Percentiles rank a stretch among this genome's conserved stretches.
Conservation (phyloP, 805 yeast species). For the Myxozyma sirexii region DNA sequence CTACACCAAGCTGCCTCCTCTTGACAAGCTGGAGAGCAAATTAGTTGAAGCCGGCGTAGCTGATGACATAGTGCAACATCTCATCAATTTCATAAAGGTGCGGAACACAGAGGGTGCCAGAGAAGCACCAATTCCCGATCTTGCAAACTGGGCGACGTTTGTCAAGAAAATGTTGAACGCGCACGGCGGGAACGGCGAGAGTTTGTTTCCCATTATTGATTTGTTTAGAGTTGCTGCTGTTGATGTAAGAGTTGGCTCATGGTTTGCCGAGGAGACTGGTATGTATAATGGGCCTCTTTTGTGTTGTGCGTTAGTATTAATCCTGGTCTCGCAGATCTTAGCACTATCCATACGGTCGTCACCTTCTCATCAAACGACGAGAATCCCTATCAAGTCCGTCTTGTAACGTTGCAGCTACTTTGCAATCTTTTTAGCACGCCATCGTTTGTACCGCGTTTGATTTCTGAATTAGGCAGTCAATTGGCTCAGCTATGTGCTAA, state of each 20-base stretch:
- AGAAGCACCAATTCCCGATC: conserved; percentile 26
- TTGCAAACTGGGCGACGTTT: conserved; percentile 25
- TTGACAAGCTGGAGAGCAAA: conserved; percentile 27
- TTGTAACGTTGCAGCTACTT: conserved; percentile 35
- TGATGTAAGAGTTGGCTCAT: conserved; percentile 34
- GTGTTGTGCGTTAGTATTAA: neutral
- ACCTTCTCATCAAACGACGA: conserved; percentile 12
- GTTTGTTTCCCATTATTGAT: conserved; percentile 35
- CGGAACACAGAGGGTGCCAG: conserved; percentile 25
- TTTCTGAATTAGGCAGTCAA: conserved; percentile 10
- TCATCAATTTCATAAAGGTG: conserved; percentile 23
- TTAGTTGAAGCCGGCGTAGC: conserved; percentile 7
- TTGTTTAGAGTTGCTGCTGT: conserved; percentile 35
- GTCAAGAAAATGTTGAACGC: neutral
- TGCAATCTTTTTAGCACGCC: conserved; percentile 32
- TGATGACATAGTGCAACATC: conserved; percentile 10
- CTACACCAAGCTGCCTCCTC: conserved; percentile 34
- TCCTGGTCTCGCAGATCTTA: conserved; percentile 2
- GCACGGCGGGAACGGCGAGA: conserved; percentile 3
- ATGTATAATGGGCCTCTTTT: neutral
- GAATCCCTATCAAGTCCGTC: conserved; percentile 28
- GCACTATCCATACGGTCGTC: conserved; percentile 21
- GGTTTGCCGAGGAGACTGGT: conserved; percentile 36
- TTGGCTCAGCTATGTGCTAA: conserved; percentile 22
- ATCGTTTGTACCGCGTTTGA: conserved; percentile 23